phyloP scores from a whole-genome alignment of 2,329 filamentous ascomycete species.

The Lasiodiplodia citricola region DNA sequence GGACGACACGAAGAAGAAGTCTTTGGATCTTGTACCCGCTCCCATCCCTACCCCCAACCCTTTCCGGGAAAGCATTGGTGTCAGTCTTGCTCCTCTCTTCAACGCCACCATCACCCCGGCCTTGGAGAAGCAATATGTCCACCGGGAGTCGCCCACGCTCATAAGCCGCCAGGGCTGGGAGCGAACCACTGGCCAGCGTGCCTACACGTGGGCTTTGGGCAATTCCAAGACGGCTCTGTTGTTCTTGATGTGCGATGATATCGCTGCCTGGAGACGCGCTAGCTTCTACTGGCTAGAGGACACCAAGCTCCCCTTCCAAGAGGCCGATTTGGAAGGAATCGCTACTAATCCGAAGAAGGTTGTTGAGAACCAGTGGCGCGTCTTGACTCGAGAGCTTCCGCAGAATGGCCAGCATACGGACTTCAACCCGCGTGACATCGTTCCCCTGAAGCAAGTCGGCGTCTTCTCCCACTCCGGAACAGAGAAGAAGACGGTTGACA shows the following conservation, averaged over 20 bases:
- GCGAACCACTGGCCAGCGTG: slow-evolving; percentile 39
- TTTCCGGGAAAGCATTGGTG: slow-evolving; percentile 37
- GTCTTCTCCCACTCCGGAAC: slow-evolving; percentile 30
- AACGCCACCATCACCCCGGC: slow-evolving; percentile 46
- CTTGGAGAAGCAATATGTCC: slow-evolving; percentile 40
- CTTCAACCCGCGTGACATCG: slow-evolving; percentile 42
- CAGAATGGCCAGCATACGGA: slow-evolving; percentile 45
- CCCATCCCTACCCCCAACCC: slow-evolving; percentile 34
- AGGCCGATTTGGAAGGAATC: slow-evolving; percentile 45
- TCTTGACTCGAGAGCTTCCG: slow-evolving; percentile 45
- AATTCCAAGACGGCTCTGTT: slow-evolving; percentile 46
- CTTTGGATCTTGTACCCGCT: slow-evolving; percentile 1
- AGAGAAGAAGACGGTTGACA: slow-evolving; percentile 40
- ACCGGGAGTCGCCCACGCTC: slow-evolving; percentile 43
- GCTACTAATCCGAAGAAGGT: slow-evolving; percentile 44
- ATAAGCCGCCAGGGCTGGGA: slow-evolving; percentile 44
- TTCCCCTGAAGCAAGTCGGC: slow-evolving; percentile 43
- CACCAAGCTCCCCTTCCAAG: slow-evolving; percentile 44
- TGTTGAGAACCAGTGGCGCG: slow-evolving; percentile 48
- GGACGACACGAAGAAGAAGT: slow-evolving; percentile 9
- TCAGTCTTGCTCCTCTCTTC: slow-evolving; percentile 37
- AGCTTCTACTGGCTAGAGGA: slow-evolving; percentile 44
- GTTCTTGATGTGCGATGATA: slow-evolving; percentile 46
- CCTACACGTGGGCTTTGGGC: slow-evolving; percentile 48
- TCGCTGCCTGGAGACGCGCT: slow-evolving; percentile 45